phyloP scores from a whole-genome alignment of 2,329 filamentous ascomycete species.

The Pseudonectria foliicola region DNA sequence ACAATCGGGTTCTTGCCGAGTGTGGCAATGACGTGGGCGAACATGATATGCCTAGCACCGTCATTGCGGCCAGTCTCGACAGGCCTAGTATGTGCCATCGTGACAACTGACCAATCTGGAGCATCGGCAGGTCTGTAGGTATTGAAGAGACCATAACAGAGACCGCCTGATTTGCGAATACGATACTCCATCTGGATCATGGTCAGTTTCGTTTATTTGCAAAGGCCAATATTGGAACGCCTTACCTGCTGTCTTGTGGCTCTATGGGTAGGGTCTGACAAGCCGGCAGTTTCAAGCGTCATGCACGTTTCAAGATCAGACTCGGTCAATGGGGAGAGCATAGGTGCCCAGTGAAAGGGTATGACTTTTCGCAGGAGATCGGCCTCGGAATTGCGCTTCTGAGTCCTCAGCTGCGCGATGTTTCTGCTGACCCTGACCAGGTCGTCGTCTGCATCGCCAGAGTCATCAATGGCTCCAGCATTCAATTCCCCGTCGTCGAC shows the following conservation, averaged over 20 bases:
- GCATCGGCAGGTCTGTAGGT: slow-evolving; percentile 44
- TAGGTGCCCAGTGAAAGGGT: slow-evolving; percentile 54
- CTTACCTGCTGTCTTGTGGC: slow-evolving; percentile 48
- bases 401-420: slow-evolving; percentile 32
- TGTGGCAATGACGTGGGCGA: slow-evolving; percentile 74
- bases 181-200: slow-evolving; percentile 24
- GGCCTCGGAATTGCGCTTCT: slow-evolving; percentile 24
- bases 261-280: slow-evolving; percentile 41
- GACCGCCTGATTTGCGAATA: slow-evolving; percentile 39
- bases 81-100: slow-evolving; percentile 40
- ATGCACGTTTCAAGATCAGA: slow-evolving; percentile 56
- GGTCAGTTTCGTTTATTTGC: slow-evolving; percentile 2
- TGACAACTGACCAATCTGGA: slow-evolving; percentile 44
- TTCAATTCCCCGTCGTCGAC: slow-evolving; percentile 10
- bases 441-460: slow-evolving; percentile 32
- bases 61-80: slow-evolving; percentile 43
- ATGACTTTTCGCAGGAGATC: slow-evolving; percentile 36
- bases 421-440: slow-evolving; percentile 31
- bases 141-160: slow-evolving; percentile 75
- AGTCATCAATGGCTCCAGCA: slow-evolving; percentile 32
- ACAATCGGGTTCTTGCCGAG: slow-evolving; percentile 57
- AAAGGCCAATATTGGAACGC: neutral
- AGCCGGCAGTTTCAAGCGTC: slow-evolving; percentile 48
- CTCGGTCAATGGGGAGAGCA: slow-evolving; percentile 60
- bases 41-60: slow-evolving; percentile 45